phyloP scores from a whole-genome alignment of 352 stramenopile genomes.

The Thraustochytrium striatum region DNA sequence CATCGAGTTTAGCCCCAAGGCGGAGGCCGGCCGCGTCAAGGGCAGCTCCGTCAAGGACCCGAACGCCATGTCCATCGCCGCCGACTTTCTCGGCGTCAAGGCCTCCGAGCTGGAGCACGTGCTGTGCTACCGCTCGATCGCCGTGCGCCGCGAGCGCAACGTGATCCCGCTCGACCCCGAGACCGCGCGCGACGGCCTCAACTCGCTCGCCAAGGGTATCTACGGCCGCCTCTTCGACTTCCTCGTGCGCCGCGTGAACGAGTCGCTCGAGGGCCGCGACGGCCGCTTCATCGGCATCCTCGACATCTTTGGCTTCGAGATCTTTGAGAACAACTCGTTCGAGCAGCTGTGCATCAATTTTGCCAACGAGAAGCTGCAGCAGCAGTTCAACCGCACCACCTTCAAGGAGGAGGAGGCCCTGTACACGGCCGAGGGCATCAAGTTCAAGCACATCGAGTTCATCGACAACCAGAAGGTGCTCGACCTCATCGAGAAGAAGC shows the following conservation, averaged over 20 bases:
- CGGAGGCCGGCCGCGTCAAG: background rate
- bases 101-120: slow-evolving; percentile 35
- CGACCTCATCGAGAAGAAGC: slow-evolving; percentile 77
- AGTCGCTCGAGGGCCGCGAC: slow-evolving; percentile 20
- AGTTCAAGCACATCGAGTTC: slow-evolving; percentile 64
- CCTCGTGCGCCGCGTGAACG: slow-evolving; percentile 71
- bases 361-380: slow-evolving; percentile 75
- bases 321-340: slow-evolving; percentile 87
- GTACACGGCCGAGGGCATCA: slow-evolving; percentile 69
- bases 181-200: slow-evolving; percentile 55
- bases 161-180: slow-evolving; percentile 37
- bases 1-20: slow-evolving; percentile 24
- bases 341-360: slow-evolving; percentile 88
- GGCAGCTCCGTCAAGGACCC: slow-evolving; percentile 14
- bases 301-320: slow-evolving; percentile 90
- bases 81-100: slow-evolving; percentile 21
- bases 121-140: slow-evolving; percentile 41
- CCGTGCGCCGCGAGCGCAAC: slow-evolving; percentile 20
- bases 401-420: slow-evolving; percentile 78
- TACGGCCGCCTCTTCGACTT: slow-evolving; percentile 92
- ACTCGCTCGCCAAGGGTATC: slow-evolving; percentile 87
- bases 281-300: slow-evolving; percentile 57
- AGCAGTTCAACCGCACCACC: slow-evolving; percentile 75
- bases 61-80: background rate
- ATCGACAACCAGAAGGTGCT: slow-evolving; percentile 76